Evolutionary conservation across 176 grass and related monocot species (phyloP), one percentile per base, ranked within the genome.

Genomic region (Musa itinerans): DNA sequence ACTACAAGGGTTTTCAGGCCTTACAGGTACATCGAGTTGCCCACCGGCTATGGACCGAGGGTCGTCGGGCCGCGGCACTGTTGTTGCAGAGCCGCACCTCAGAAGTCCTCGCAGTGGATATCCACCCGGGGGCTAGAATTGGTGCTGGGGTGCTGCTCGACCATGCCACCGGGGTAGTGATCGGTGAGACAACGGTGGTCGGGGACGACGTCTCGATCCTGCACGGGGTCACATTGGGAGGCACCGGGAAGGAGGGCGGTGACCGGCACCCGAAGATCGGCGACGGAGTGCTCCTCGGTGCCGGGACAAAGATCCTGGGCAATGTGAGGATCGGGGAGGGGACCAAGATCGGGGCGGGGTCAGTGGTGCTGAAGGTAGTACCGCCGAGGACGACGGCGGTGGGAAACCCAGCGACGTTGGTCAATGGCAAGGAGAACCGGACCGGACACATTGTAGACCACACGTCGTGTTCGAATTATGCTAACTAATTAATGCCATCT

Each of bases 1-100:
- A 97, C 84, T 90, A 89, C 90, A 93, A 97, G 78, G 93, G 93
- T 2, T 97, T 97, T 79, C 81, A 90, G 10, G 90, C 93, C 14
- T 72, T 97, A 62, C 87, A 97, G 74, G 85, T 83, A 9, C 85
- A 96, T 83, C 89, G 93, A 51, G 81, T 84, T 34, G 93, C 93
- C 1, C 85, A 97, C 80, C 82, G 21, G 51, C 85, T 97, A n/a
- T 93, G 89, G 85, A 16, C 74, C 15, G 85, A 89, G 2, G 81
- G 86, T 51, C 93, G 90, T 15, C 2, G 8, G 1, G 77, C 82
- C 1, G 25, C 85, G 10, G 85, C 93, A 8, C 70, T 92, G 54
- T 74, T 97, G 59, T 83, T 97, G 17, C 93, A 93, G 79, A 89
- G 88, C 83, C 87, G 90, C 21, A 80, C 79, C 0, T 92, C 93